A percentile compares a stretch with the other conserved stretches of the same genome.
phyloP scores from a whole-genome alignment of 2,329 filamentous ascomycete species.

The Cladosporium sp. region DNA sequence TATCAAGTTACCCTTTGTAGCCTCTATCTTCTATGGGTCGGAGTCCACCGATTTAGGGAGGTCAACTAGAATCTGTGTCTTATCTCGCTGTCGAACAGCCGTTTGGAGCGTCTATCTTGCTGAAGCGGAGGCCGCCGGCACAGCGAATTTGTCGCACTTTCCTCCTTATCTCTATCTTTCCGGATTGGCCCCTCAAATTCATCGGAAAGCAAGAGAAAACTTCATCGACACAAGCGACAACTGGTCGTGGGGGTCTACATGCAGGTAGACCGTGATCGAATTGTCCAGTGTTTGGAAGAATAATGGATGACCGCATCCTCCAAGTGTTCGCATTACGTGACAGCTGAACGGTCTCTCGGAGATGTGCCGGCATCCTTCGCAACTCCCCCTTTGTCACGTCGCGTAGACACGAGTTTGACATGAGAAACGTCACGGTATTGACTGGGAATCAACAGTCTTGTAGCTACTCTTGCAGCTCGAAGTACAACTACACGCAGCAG shows the following conservation, averaged over 20 bases:
- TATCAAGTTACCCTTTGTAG: background rate
- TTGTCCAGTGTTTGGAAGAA: background rate
- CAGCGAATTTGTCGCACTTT: background rate
- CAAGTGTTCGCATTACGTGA: background rate
- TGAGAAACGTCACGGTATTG: background rate
- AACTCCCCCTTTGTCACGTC: background rate
- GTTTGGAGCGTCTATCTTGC: background rate
- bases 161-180: background rate
- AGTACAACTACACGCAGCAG: background rate
- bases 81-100: background rate
- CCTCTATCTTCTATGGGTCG: background rate
- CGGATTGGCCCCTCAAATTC: background rate
- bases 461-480: background rate
- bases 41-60: background rate
- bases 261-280: background rate
- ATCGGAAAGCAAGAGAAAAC: background rate
- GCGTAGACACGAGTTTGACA: background rate
- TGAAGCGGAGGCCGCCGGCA: background rate
- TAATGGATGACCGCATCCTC: background rate
- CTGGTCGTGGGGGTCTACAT: background rate
- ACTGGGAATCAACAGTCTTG: background rate
- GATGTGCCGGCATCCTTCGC: constrained; percentile 7
- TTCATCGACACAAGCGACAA: background rate
- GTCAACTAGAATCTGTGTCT: background rate
- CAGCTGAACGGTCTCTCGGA: background rate